A percentile compares a stretch with the other conserved stretches of the same genome.
Conservation (phyloP, 768 basidiomycete genomes). For the Termitomyces sp. region DNA sequence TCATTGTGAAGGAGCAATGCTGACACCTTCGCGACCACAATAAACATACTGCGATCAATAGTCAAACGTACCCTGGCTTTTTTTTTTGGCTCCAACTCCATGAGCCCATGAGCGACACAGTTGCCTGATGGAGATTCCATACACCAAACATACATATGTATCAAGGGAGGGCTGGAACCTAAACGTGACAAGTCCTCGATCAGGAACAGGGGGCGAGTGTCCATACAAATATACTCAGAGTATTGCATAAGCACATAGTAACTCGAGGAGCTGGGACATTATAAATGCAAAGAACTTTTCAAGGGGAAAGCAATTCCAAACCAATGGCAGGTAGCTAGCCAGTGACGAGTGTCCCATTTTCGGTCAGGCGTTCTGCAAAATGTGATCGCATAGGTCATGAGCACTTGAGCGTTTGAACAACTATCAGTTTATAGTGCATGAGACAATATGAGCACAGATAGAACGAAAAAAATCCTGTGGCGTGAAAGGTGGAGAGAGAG, state of each 20-base stretch:
- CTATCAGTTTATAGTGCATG: neutral
- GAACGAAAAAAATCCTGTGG: neutral
- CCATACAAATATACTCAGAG: neutral
- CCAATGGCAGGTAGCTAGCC: neutral
- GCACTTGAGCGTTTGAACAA: neutral
- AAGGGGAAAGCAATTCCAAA: slow-evolving; percentile 3
- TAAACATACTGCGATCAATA: neutral
- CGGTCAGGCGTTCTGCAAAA: neutral
- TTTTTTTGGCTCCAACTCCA: neutral
- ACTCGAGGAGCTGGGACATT: neutral
- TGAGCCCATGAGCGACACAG: slow-evolving; percentile 1
- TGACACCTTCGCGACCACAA: neutral
- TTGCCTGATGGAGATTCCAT: slow-evolving; percentile 15
- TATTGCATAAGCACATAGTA: neutral
- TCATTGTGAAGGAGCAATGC: too few species aligned
- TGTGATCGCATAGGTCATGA: neutral
- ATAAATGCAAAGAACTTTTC: neutral
- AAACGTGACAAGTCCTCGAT: slow-evolving; percentile 1
- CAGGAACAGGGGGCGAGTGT: slow-evolving; percentile 12
- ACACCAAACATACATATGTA: neutral
- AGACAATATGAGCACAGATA: too few species aligned
- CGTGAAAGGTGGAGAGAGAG: neutral
- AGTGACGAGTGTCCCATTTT: neutral
- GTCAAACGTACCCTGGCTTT: slow-evolving; percentile 1
- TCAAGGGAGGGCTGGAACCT: slow-evolving; percentile 6